phyloP scores from a whole-genome alignment of 768 basidiomycete species.

The Hygrophorus pudorinus region DNA sequence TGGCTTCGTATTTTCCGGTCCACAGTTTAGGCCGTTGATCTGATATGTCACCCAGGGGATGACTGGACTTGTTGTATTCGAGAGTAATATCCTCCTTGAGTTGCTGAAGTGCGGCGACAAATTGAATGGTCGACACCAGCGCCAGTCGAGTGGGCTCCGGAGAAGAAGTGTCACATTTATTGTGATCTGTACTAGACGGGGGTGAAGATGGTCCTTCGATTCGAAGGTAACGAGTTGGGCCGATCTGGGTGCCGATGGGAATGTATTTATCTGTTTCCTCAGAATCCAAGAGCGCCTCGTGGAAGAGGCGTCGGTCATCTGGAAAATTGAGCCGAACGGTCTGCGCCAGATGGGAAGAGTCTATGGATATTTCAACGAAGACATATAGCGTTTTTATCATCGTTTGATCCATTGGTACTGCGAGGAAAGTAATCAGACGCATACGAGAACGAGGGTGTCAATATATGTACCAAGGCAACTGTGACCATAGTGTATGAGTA shows the following conservation, averaged over 20 bases:
- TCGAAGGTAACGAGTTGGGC: constrained; percentile 44
- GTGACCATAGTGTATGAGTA: constrained; percentile 97
- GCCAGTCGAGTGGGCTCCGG: constrained; percentile 61
- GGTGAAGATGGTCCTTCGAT: constrained; percentile 41
- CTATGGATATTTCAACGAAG: constrained; percentile 95
- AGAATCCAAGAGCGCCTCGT: constrained; percentile 48
- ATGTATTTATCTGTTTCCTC: constrained; percentile 36
- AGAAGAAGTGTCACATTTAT: neutral
- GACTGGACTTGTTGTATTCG: constrained; percentile 18
- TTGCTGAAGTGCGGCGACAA: constrained; percentile 83
- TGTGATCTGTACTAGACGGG: neutral
- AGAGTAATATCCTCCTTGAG: constrained; percentile 69
- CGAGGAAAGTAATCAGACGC: constrained; percentile 7
- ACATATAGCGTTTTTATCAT: constrained; percentile 92
- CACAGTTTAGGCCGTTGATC: constrained; percentile 23
- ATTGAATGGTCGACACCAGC: constrained; percentile 95
- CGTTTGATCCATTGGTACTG: constrained; percentile 93
- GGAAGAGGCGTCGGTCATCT: constrained; percentile 56
- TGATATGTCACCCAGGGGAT: neutral
- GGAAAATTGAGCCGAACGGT: constrained; percentile 90
- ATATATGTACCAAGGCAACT: constrained; percentile 76
- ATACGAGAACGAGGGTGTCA: neutral
- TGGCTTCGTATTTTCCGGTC: constrained; percentile 61
- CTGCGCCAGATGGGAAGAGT: constrained; percentile 70
- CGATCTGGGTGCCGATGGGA: constrained; percentile 34